Evolutionary conservation across 352 stramenopile species (phyloP).

Genomic region (Phytopythium delawarense): DNA sequence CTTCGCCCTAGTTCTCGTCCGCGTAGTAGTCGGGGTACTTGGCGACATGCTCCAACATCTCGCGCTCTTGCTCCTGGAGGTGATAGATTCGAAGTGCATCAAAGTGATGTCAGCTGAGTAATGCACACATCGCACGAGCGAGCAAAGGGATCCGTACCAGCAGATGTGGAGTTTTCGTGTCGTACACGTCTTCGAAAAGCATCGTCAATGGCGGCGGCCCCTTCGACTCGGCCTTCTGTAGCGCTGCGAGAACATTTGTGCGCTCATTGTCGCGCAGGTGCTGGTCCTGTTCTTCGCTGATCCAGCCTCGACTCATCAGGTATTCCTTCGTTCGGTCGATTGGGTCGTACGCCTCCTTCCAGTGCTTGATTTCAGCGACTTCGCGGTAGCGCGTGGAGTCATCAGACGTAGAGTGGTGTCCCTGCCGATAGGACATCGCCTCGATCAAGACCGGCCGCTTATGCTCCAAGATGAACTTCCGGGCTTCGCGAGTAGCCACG

Average conservation of each 20-base stretch:
- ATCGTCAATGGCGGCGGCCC: conserved; percentile 77
- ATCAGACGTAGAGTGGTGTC: conserved; percentile 98
- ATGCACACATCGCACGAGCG: not conserved
- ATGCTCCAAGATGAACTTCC: conserved; percentile 88
- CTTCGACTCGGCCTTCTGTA: conserved; percentile 91
- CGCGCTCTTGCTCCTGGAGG: conserved; percentile 87
- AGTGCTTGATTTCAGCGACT: conserved; percentile 91
- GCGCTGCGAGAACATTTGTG: conserved; percentile 74
- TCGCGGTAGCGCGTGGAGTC: conserved; percentile 96
- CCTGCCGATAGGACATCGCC: conserved; percentile 97
- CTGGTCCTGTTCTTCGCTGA: conserved; percentile 84
- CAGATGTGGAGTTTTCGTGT: conserved; percentile 92
- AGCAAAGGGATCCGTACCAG: conserved; percentile 41
- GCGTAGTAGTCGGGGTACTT: conserved; percentile 94
- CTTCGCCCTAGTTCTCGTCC: conserved; percentile 18
- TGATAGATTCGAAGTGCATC: not conserved
- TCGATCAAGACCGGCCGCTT: conserved; percentile 95
- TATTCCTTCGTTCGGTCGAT: conserved; percentile 91
- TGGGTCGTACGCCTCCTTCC: conserved; percentile 87
- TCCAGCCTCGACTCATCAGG: conserved; percentile 86
- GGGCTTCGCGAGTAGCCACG: conserved; percentile 87
- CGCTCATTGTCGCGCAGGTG: conserved; percentile 86
- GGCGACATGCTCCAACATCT: conserved; percentile 88
- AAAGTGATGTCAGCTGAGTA: conserved; percentile 1
- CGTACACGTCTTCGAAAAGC: conserved; percentile 98